Percentiles rank a stretch among this genome's conserved stretches.
These are phyloP conservation scores for Ceratobasidium sp. DNA, from an alignment of 1,284 basidiomycete genomes.

Conservation along the genomic window DNA sequence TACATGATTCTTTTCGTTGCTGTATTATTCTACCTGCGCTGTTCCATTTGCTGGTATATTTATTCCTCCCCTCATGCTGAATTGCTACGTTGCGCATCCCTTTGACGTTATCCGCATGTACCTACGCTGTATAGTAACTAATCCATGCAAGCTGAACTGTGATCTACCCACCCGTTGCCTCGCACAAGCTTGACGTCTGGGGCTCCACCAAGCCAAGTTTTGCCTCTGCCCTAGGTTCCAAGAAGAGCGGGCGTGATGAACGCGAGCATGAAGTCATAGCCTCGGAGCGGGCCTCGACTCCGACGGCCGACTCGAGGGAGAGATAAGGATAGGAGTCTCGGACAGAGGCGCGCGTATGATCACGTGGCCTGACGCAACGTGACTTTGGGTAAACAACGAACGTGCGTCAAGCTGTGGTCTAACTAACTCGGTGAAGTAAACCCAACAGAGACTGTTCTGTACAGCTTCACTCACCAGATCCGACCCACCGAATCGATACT, in stretches of 20 bases:
- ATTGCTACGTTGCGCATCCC: conserved; percentile 3
- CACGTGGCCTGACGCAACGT: conserved; percentile 7
- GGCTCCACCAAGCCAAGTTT: neutral
- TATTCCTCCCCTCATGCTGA: conserved; percentile 20
- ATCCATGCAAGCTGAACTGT: conserved; percentile 10
- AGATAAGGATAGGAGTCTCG: neutral
- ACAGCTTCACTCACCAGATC: neutral
- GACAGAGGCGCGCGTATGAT: neutral
- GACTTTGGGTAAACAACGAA: conserved; percentile 8
- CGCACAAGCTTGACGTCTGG: neutral
- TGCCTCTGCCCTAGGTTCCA: neutral
- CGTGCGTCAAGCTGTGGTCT: neutral
- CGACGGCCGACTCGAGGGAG: neutral
- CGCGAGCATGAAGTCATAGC: neutral
- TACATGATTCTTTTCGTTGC: neutral
- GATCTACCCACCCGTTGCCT: conserved; percentile 1
- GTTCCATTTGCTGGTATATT: conserved; percentile 13
- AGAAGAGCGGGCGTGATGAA: neutral
- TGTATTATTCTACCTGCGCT: conserved; percentile 24
- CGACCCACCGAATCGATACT: neutral
- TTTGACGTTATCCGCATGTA: conserved; percentile 14
- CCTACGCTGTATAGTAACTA: conserved; percentile 23
- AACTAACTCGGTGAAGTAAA: neutral
- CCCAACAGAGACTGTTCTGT: conserved; percentile 2
- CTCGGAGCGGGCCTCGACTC: neutral